phyloP scores from a whole-genome alignment of 495 filamentous ascomycete genomes.

The Penicillium alfredii region DNA sequence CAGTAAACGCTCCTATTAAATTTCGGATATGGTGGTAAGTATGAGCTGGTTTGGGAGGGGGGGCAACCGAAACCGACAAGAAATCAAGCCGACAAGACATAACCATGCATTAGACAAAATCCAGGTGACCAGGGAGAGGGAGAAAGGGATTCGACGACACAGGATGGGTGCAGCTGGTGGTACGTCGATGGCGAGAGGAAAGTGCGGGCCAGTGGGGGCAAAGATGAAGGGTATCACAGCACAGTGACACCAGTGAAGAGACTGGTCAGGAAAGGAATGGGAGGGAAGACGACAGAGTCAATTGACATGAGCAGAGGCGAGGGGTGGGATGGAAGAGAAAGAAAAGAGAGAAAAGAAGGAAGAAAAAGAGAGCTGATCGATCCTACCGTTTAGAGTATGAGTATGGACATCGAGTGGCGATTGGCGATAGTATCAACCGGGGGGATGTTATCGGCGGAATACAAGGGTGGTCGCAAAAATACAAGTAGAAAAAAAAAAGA shows the following conservation, averaged over 20 bases:
- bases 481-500: constrained; percentile 3
- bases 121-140: constrained; percentile 7
- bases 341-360: constrained; percentile 12
- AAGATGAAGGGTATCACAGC: constrained; percentile 19
- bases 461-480: constrained; percentile 1
- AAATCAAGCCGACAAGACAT: constrained; percentile 11
- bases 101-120: constrained; percentile 15
- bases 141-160: constrained; percentile 2
- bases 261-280: constrained; percentile 13
- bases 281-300: neutral
- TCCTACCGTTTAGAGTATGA: constrained; percentile 15
- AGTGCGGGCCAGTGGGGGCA: constrained; percentile 13
- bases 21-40: constrained; percentile 10
- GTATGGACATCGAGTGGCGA: constrained; percentile 10
- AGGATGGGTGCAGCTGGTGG: constrained; percentile 18
- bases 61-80: constrained; percentile 8
- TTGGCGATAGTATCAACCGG: constrained; percentile 1
- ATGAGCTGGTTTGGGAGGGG: neutral
- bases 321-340: constrained; percentile 7
- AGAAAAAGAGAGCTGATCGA: constrained; percentile 14
- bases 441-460: constrained; percentile 8
- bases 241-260: constrained; percentile 9
- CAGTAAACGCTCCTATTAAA: constrained; percentile 11
- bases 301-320: neutral
- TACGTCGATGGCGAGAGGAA: constrained; percentile 18